These are phyloP conservation scores for Apostasia shenzhenica DNA, from an alignment of 106 monocot species.

Conservation along the genomic window DNA sequence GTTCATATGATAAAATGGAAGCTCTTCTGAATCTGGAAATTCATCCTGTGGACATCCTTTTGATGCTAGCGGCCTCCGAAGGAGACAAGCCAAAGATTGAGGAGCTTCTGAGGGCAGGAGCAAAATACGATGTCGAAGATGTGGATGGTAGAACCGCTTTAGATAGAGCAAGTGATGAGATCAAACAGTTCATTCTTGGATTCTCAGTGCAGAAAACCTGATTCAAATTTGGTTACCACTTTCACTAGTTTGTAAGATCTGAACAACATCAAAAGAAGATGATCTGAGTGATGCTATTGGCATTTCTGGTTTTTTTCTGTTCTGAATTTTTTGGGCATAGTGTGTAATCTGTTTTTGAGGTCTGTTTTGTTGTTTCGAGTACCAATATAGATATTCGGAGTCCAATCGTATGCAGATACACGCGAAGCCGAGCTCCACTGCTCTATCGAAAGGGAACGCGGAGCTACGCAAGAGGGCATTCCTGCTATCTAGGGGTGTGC, in stretches of 20 bases:
- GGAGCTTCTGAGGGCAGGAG: slow-evolving; percentile 72
- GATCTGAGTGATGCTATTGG: neutral
- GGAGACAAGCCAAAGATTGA: slow-evolving; percentile 79
- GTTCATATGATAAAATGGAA: slow-evolving; percentile 23
- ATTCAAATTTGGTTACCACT: neutral
- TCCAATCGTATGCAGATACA: too few relatives aligned
- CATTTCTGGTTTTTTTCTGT: neutral
- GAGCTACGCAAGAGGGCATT: too few relatives aligned
- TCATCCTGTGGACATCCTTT: slow-evolving; percentile 77
- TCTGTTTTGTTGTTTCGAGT: too few relatives aligned
- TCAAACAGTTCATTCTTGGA: slow-evolving; percentile 50
- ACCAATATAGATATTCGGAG: too few relatives aligned
- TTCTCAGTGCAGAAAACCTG: slow-evolving; percentile 35
- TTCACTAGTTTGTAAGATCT: too few relatives aligned
- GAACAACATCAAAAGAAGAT: too few relatives aligned
- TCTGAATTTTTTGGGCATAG: neutral
- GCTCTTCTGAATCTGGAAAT: slow-evolving; percentile 67
- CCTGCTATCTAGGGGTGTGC: too few relatives aligned
- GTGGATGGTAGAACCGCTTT: slow-evolving; percentile 58
- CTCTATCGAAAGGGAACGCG: too few relatives aligned
- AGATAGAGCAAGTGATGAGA: slow-evolving; percentile 49
- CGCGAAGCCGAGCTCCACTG: too few relatives aligned
- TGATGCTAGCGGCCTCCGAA: slow-evolving; percentile 83
- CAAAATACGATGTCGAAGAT: slow-evolving; percentile 61
- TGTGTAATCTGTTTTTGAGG: neutral